Evolutionary conservation across 352 stramenopile genomes (phyloP).

Genomic region (Globisporangium abappressorium): DNA sequence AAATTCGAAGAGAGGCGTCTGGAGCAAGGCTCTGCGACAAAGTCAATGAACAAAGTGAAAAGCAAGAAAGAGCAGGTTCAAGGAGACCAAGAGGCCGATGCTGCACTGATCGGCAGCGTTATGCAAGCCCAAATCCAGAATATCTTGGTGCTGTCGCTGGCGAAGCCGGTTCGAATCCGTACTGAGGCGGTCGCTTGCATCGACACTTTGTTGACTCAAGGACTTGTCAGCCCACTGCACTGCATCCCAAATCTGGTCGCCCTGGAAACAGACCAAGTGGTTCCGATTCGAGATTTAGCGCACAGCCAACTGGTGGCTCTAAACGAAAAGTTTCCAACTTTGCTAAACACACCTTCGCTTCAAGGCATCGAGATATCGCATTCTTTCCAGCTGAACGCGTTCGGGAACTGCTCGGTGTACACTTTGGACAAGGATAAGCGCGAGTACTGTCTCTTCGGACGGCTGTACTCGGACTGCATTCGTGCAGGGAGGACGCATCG

Average conservation of each 20-base stretch:
- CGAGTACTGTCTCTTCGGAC: slow-evolving; percentile 65
- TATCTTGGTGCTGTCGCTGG: slow-evolving; percentile 48
- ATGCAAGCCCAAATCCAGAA: slow-evolving; percentile 82
- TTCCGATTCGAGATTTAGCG: slow-evolving; percentile 59
- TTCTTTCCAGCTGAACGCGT: slow-evolving; percentile 62
- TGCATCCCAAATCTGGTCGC: slow-evolving; percentile 81
- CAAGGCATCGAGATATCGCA: slow-evolving; percentile 66
- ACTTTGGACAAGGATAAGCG: slow-evolving; percentile 69
- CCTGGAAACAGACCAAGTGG: slow-evolving; percentile 70
- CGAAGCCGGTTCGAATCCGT: slow-evolving; percentile 60
- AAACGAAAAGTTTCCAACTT: slow-evolving; percentile 52
- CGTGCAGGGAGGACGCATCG: slow-evolving; percentile 36
- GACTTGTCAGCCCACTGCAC: slow-evolving; percentile 69
- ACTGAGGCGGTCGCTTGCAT: slow-evolving; percentile 69
- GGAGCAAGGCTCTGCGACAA: slow-evolving; percentile 40
- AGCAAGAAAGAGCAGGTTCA: slow-evolving; percentile 76
- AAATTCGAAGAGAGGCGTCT: slow-evolving; percentile 67
- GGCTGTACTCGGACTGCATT: slow-evolving; percentile 68
- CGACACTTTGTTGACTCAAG: slow-evolving; percentile 65
- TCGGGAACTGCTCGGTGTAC: slow-evolving; percentile 44
- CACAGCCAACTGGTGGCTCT: slow-evolving; percentile 63
- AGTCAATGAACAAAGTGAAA: slow-evolving; percentile 47
- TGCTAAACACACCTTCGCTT: slow-evolving; percentile 51
- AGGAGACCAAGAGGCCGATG: slow-evolving; percentile 84
- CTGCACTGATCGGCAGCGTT: slow-evolving; percentile 80